phyloP scores from a whole-genome alignment of 768 basidiomycete genomes.

The Rhodotorula toruloides region DNA sequence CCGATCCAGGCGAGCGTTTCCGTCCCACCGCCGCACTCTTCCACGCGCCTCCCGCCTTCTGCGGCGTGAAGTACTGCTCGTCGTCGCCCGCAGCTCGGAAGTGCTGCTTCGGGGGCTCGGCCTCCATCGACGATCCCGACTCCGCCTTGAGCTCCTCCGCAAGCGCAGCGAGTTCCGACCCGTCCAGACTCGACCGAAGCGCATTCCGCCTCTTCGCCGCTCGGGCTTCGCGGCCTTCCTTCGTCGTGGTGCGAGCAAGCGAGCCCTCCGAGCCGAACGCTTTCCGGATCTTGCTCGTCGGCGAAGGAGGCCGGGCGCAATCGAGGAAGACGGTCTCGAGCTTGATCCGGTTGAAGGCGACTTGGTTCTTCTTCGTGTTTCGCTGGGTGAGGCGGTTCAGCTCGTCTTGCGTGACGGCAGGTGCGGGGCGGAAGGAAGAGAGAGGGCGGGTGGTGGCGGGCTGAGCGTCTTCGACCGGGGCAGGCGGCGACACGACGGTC shows the following conservation, averaged over 20 bases:
- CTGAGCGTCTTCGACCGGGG: neutral
- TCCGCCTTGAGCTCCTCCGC: neutral
- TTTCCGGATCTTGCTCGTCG: constrained; percentile 41
- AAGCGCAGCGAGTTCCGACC: constrained; percentile 13
- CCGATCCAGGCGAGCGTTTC: neutral
- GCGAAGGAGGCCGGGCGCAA: constrained; percentile 38
- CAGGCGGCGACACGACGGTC: neutral
- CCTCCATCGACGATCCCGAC: neutral
- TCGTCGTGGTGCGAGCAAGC: neutral
- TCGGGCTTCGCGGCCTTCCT: constrained; percentile 15
- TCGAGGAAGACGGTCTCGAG: constrained; percentile 35
- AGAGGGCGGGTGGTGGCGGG: neutral
- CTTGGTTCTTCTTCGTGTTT: constrained; percentile 38
- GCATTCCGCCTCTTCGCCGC: constrained; percentile 24
- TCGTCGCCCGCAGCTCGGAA: constrained; percentile 36
- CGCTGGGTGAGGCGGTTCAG: constrained; percentile 33
- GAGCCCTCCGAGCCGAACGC: constrained; percentile 5
- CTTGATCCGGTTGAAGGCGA: constrained; percentile 34
- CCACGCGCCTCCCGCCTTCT: neutral
- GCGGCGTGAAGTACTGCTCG: constrained; percentile 28
- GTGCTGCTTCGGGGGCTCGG: constrained; percentile 4
- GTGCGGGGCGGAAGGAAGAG: constrained; percentile 19
- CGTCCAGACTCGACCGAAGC: constrained; percentile 26
- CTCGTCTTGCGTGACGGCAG: constrained; percentile 32
- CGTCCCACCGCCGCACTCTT: constrained; percentile 3